Base-by-base conservation (phyloP, 345 rosid species). In the Euphorbia tirucalli region DNA sequence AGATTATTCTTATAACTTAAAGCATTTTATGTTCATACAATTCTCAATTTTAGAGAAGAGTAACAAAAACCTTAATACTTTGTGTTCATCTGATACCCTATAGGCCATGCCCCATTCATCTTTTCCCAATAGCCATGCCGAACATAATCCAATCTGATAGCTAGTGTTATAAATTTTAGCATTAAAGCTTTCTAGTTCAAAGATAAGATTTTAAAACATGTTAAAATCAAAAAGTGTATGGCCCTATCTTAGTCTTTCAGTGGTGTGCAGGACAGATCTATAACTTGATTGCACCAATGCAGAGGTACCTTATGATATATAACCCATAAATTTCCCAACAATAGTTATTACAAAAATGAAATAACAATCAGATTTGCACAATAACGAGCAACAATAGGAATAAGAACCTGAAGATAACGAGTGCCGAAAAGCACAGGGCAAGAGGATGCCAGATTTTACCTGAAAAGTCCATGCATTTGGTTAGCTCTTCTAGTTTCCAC, bases 391-490 rank as follows among this genome's bases (percentile, higher is more conserved):
- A 73, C 11, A 37, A 21, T 57, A 24, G 10, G 11, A 14, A 11
- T 41, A 1, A 43, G 50, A 73, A 52, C 19, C 21, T 62, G 46
- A 22, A 18, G 61, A 32, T 19, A 52, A 28, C 30, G 22, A 14
- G 35, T 7, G 30, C 69, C 24, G 37, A 66, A 55, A 37, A 18
- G 22, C 13, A 13, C 27, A 46, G 25, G 22, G 9, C 39, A 27
- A 75, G 58, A 77, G 24, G 57, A 66, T 52, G 54, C 60, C 72
- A 58, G 22, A 67, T 61, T 72, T 78, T 71, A 92, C 99, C 99
- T 95, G 89, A 92, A 95, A 74, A 95, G 97, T 46, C 99, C 97
- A 46, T 92, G 97, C 97, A 92, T 92, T 83, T 95, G 94, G 78
- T 90, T 92, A 48, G 97, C 99, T 72, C 97, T 90, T 85, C 96